phyloP scores from a whole-genome alignment of 2,329 filamentous ascomycete genomes.

The Trichoderma sp. region DNA sequence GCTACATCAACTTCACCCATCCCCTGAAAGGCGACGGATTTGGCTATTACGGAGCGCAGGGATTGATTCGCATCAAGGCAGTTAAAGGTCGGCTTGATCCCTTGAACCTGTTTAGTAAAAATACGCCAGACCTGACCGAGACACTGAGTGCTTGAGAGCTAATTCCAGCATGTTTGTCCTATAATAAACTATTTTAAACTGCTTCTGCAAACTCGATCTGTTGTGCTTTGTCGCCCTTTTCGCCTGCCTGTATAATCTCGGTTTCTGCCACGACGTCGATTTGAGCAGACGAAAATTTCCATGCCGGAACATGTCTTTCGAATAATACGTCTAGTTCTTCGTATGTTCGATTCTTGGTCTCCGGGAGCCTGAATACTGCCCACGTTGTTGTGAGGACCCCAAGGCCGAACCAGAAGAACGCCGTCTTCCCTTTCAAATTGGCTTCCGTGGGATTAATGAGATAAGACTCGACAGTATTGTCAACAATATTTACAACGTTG shows the following conservation, averaged over 20 bases:
- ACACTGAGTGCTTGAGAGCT: background rate
- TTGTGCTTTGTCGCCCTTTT: background rate
- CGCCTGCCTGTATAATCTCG: background rate
- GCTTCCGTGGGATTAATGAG: background rate
- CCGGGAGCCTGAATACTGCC: background rate
- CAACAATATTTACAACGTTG: background rate
- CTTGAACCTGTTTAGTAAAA: background rate
- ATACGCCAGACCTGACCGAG: background rate
- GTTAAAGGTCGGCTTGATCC: background rate
- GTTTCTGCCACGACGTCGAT: background rate
- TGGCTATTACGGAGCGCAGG: background rate
- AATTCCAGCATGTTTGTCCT: background rate
- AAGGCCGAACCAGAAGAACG: background rate
- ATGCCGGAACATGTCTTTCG: conserved; percentile 31
- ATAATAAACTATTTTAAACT: background rate
- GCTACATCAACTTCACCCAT: background rate
- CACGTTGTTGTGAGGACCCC: background rate
- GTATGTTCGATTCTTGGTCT: conserved; percentile 35
- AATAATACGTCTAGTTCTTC: conserved; percentile 40
- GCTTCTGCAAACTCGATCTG: background rate
- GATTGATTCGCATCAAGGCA: background rate
- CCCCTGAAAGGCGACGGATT: background rate
- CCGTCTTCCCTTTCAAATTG: background rate
- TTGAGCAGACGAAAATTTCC: conserved; percentile 27
- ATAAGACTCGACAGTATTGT: background rate